Conservation (phyloP, 176 grass and related monocot genomes). For the Oryza rufipogon region DNA sequence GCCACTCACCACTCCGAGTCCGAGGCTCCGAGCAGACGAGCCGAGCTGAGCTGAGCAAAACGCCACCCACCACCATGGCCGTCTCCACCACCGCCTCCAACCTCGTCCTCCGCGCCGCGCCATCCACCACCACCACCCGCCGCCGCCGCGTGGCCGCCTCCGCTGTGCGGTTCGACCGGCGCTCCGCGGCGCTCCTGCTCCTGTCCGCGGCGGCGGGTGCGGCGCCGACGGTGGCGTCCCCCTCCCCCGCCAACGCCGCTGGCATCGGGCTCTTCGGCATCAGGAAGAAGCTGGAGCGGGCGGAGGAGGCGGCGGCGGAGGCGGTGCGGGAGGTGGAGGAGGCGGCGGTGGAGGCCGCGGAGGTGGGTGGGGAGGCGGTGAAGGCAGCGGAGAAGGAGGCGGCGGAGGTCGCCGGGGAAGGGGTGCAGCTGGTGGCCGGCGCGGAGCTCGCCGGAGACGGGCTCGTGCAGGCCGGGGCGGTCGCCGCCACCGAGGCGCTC, state of each 20-base stretch:
- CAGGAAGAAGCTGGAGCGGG: conserved; percentile 72
- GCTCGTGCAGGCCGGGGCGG: conserved; percentile 75
- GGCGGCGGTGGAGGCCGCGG: conserved; percentile 60
- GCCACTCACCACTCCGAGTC: conserved; percentile 31
- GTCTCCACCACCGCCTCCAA: conserved; percentile 42
- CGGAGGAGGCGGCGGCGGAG: conserved; percentile 57
- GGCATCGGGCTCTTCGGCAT: conserved; percentile 82
- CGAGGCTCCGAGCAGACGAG: background rate
- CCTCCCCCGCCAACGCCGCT: conserved; percentile 43
- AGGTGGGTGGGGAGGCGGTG: conserved; percentile 52
- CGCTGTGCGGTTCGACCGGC: conserved; percentile 45
- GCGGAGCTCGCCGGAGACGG: conserved; percentile 60
- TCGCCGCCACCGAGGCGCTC: conserved; percentile 78
- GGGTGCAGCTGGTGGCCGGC: conserved; percentile 44
- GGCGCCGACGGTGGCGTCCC: background rate
- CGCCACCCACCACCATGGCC: conserved; percentile 51
- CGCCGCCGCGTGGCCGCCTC: conserved; percentile 28
- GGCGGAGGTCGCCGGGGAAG: conserved; percentile 46
- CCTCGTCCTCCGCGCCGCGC: conserved; percentile 39
- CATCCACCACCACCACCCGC: background rate
- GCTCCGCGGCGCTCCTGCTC: conserved; percentile 65
- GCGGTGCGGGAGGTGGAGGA: conserved; percentile 55
- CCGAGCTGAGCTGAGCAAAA: background rate
- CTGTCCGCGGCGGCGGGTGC: conserved; percentile 52
- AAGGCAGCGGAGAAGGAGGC: conserved; percentile 47